These are phyloP conservation scores for Citeromyces siamensis DNA, from an alignment of 1,139 yeast genomes.

Conservation along the genomic window DNA sequence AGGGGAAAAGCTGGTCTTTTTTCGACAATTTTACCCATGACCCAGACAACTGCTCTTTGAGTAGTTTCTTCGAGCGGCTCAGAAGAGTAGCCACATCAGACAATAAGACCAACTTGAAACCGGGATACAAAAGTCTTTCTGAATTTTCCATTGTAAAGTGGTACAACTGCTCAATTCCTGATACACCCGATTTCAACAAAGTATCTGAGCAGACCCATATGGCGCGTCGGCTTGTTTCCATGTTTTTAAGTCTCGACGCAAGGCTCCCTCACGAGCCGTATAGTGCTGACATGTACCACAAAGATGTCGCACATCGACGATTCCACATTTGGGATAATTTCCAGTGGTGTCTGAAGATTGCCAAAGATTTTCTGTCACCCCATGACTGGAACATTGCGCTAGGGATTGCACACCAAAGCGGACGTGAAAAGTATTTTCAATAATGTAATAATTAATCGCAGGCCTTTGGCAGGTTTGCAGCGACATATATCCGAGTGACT, in stretches of 20 bases:
- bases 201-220: conserved; percentile 6
- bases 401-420: conserved; percentile 1
- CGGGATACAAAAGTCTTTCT: conserved; percentile 3
- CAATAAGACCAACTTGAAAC: neutral
- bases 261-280: neutral
- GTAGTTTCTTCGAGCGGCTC: neutral
- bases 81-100: neutral
- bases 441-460: neutral
- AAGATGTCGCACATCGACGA: conserved; percentile 1
- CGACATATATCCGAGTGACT: too few relatives aligned
- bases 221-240: conserved; percentile 8
- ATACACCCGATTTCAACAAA: neutral
- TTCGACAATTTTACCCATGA: conserved; percentile 2
- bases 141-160: conserved; percentile 6
- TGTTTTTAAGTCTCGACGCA: conserved; percentile 6
- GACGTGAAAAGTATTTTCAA: neutral
- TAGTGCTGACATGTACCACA: neutral
- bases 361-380: conserved; percentile 6
- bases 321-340: conserved; percentile 6
- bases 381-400: conserved; percentile 5
- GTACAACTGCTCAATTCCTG: conserved; percentile 8
- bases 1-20: conserved; percentile 5
- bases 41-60: neutral
- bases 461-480: too few relatives aligned
- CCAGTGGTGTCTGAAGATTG: conserved; percentile 7